These are phyloP conservation scores for Aspergillus carlsbadensis DNA, from an alignment of 495 filamentous ascomycete genomes.

Conservation along the genomic window DNA sequence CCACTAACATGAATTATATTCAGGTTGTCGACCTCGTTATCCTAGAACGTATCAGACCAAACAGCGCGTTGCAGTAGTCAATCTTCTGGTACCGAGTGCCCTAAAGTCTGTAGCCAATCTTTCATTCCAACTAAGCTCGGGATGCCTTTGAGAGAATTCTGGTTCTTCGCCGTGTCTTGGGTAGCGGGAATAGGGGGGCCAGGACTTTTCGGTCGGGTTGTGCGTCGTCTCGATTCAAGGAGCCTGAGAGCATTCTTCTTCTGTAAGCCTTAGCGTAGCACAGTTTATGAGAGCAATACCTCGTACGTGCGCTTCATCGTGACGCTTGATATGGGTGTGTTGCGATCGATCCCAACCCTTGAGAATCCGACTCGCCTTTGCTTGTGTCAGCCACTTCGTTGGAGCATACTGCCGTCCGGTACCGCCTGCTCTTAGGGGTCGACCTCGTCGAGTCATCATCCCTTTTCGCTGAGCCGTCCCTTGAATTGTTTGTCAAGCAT, in stretches of 20 bases:
- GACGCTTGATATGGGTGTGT: no score
- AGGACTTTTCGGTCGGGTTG: slow-evolving; percentile 3
- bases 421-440: no score
- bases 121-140: slow-evolving; percentile 27
- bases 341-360: no score
- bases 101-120: slow-evolving; percentile 24
- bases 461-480: no score
- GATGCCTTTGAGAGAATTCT: neutral
- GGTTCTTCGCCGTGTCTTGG: neutral
- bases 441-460: no score
- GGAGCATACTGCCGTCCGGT: no score
- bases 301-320: no score
- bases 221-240: slow-evolving; percentile 1
- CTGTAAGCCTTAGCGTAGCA: no score
- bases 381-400: no score
- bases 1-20: slow-evolving; percentile 50
- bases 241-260: slow-evolving; percentile 11
- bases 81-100: slow-evolving; percentile 25
- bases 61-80: neutral
- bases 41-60: slow-evolving; percentile 9
- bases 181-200: neutral
- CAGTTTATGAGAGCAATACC: no score
- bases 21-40: slow-evolving; percentile 26
- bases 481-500: no score
- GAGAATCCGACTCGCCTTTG: no score